These are phyloP conservation scores for Russula dissimulans DNA, from an alignment of 768 basidiomycete genomes.

Conservation along the genomic window DNA sequence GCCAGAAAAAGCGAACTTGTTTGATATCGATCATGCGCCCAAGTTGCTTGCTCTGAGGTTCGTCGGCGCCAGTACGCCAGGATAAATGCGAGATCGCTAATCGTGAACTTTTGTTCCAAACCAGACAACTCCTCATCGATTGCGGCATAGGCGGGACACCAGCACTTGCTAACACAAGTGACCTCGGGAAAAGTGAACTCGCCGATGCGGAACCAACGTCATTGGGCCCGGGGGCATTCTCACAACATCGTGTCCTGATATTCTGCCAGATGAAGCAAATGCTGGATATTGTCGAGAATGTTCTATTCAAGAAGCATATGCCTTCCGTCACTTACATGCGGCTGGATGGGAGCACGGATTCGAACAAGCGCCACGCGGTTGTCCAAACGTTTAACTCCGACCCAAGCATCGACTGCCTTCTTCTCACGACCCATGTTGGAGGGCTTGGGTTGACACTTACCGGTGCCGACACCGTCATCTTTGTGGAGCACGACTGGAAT, in stretches of 20 bases:
- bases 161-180: constrained; percentile 32
- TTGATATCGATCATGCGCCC: constrained; percentile 85
- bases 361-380: constrained; percentile 89
- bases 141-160: constrained; percentile 75
- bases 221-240: constrained; percentile 44
- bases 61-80: constrained; percentile 21
- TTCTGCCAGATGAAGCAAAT: constrained; percentile 99
- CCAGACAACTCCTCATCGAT: constrained; percentile 85
- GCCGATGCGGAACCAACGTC: constrained; percentile 46
- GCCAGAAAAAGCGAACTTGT: constrained; percentile 35
- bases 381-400: constrained; percentile 98
- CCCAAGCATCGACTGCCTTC: constrained; percentile 91
- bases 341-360: constrained; percentile 86
- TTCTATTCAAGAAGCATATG: constrained; percentile 87
- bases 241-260: constrained; percentile 97
- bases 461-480: constrained; percentile 97
- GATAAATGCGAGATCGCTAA: neutral
- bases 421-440: constrained; percentile 95
- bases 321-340: constrained; percentile 98
- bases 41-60: constrained; percentile 88
- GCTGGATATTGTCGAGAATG: constrained; percentile 93
- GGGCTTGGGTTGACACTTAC: constrained; percentile 93
- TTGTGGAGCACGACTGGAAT: constrained; percentile 99
- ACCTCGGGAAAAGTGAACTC: constrained; percentile 58
- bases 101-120: neutral